Conservation (phyloP, 805 yeast genomes). For the Cyberlindnera americana region DNA sequence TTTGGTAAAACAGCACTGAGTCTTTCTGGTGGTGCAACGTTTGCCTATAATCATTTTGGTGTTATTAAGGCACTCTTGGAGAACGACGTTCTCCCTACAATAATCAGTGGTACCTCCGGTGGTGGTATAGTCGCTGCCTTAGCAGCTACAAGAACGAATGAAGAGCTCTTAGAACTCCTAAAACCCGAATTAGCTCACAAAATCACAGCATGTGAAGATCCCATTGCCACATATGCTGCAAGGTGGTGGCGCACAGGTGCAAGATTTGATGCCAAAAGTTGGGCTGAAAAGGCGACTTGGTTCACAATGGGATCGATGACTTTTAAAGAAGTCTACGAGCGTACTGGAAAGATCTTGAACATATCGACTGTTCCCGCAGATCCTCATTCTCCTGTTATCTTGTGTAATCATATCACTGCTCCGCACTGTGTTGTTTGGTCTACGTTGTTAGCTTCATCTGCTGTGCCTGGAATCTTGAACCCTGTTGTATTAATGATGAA, state of each 20-base stretch:
- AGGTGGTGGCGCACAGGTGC: constrained; percentile 77
- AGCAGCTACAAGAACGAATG: constrained; percentile 65
- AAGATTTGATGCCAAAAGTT: constrained; percentile 65
- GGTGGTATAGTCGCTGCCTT: constrained; percentile 78
- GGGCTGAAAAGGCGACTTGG: constrained; percentile 69
- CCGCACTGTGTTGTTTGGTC: constrained; percentile 85
- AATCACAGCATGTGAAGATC: constrained; percentile 68
- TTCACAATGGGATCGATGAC: constrained; percentile 73
- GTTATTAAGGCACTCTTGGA: constrained; percentile 68
- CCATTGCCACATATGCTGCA: constrained; percentile 54
- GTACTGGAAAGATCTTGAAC: constrained; percentile 69
- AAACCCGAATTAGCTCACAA: constrained; percentile 56
- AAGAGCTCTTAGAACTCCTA: constrained; percentile 53
- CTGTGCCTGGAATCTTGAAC: constrained; percentile 77
- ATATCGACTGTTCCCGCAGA: constrained; percentile 80
- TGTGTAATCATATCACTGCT: constrained; percentile 72
- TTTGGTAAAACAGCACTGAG: constrained; percentile 72
- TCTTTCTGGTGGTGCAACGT: constrained; percentile 76
- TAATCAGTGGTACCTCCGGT: constrained; percentile 76
- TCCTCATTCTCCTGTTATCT: constrained; percentile 75
- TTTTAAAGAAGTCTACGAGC: constrained; percentile 61
- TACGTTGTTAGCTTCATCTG: constrained; percentile 69
- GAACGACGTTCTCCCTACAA: constrained; percentile 59
- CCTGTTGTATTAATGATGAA: constrained; percentile 81
- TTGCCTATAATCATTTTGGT: constrained; percentile 76